Conservation (phyloP, 83 land plant genomes). For the Isoetes engelmannii region DNA sequence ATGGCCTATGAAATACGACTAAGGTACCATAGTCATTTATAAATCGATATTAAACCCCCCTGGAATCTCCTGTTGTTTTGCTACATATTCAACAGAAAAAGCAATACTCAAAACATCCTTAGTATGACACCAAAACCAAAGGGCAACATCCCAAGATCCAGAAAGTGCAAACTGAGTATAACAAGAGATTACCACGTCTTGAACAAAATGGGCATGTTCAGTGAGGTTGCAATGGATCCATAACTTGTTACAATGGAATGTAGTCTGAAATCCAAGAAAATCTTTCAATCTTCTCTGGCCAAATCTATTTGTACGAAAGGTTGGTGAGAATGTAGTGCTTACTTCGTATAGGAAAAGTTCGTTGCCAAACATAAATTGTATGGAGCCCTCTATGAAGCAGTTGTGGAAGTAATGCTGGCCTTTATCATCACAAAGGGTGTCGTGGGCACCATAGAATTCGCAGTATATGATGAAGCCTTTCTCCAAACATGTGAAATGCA, state of each 20-base stretch:
- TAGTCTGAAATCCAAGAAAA: constrained; percentile 59
- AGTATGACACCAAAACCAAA: constrained; percentile 86
- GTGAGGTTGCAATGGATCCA: constrained; percentile 71
- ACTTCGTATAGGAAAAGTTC: too few species aligned
- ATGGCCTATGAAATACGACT: too few species aligned
- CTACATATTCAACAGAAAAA: constrained; percentile 73
- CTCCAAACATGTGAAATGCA: constrained; percentile 45
- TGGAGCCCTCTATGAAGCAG: constrained; percentile 63
- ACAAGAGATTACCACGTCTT: constrained; percentile 84
- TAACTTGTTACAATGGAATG: constrained; percentile 59
- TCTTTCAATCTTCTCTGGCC: too few species aligned
- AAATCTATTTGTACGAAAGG: too few species aligned
- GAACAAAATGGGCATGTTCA: constrained; percentile 82
- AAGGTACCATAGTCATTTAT: too few species aligned
- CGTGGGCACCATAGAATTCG: constrained; percentile 65
- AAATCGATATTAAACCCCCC: too few species aligned
- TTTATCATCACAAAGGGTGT: constrained; percentile 57
- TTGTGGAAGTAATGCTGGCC: constrained; percentile 55
- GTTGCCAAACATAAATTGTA: too few species aligned
- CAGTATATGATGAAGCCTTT: constrained; percentile 54
- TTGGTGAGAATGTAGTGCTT: too few species aligned
- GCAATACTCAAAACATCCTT: constrained; percentile 83
- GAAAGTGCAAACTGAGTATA: constrained; percentile 92
- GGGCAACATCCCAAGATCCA: constrained; percentile 83
- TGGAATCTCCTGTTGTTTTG: too few species aligned